Evolutionary conservation across 352 stramenopile genomes (phyloP), one percentile per base, ranked within the genome.

Genomic region (Elongisporangium prolatum): DNA sequence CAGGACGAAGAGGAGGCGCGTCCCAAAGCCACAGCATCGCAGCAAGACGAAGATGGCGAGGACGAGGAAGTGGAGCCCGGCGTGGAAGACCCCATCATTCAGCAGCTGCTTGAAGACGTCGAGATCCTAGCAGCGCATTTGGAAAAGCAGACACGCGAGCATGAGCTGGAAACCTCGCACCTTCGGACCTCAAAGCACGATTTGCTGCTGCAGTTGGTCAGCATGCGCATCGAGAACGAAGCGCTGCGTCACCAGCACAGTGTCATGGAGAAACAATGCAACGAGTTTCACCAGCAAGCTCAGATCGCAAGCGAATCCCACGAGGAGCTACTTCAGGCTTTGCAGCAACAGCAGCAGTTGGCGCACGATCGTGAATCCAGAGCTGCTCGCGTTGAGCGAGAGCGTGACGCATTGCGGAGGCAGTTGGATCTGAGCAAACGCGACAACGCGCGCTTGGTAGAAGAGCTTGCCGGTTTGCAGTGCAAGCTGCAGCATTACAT

Each of bases 71-170:
- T 64, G 50, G 52, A 59, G 44, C 28, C 63, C 54, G 14, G 54
- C 50, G 48, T 64, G 16, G 53, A 54, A 51, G 59, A 60, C 18
- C 38, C 37, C 4, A 14, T 34, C 11, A 11, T 52, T 22, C 16
- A 59, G 28, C 21, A 40, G 17, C 71, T 89, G 2, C 69, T 78
- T 58, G 67, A 77, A 49, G 77, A 89, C 56, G 52, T 89, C 1
- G 69, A 84, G 38, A 72, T 88, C 22, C 65, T 89, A 10, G 80
- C 69, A 13, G 64, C 68, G 7, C 80, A 89, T 37, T 56, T 86
- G 49, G 73, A 89, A 49, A 60, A 65, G 18, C 75, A 84, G 37
- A 69, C 69, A 20, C 58, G 65, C 17, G 34, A 75, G 47, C 55
- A 52, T 34, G 71, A 83, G 38, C 68, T 63, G 10, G 68, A 57